Evolutionary conservation across 2,329 filamentous ascomycete genomes (phyloP).

Genomic region (Ampelomyces quisqualis): DNA sequence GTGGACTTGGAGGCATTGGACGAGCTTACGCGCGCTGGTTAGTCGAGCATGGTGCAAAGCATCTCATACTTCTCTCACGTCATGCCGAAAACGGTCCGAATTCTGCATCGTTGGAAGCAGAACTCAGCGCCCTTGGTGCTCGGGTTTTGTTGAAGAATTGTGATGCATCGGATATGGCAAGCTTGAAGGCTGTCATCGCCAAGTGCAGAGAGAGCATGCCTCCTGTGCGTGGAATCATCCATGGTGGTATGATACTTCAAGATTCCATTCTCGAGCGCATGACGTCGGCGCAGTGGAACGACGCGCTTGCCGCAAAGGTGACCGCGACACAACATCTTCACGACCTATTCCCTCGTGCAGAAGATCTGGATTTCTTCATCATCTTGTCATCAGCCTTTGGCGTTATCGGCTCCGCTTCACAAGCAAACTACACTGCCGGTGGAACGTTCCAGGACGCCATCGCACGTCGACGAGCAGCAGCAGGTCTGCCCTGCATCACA

Average conservation of each 20-base stretch:
- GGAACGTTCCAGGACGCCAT: conserved; percentile 26
- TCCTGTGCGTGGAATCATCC: neutral
- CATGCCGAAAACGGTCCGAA: neutral
- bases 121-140: neutral
- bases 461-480: conserved; percentile 14
- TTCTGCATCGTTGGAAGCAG: neutral
- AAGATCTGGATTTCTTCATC: conserved; percentile 27
- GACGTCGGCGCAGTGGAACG: conserved; percentile 1
- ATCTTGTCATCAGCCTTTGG: conserved; percentile 23
- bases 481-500: conserved; percentile 40
- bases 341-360: conserved; percentile 7
- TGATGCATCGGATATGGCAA: neutral
- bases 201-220: neutral
- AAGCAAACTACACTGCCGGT: conserved; percentile 26
- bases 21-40: conserved; percentile 18
- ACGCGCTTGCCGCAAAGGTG: conserved; percentile 32
- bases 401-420: conserved; percentile 19
- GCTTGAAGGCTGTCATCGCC: neutral
- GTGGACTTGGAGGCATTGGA: conserved; percentile 26
- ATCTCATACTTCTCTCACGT: conserved; percentile 13
- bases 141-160: too few relatives aligned
- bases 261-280: conserved; percentile 14
- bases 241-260: neutral
- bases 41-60: conserved; percentile 16
- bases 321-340: conserved; percentile 37